These are phyloP conservation scores for Alloascoidea africana DNA, from an alignment of 805 yeast genomes.

Conservation along the genomic window DNA sequence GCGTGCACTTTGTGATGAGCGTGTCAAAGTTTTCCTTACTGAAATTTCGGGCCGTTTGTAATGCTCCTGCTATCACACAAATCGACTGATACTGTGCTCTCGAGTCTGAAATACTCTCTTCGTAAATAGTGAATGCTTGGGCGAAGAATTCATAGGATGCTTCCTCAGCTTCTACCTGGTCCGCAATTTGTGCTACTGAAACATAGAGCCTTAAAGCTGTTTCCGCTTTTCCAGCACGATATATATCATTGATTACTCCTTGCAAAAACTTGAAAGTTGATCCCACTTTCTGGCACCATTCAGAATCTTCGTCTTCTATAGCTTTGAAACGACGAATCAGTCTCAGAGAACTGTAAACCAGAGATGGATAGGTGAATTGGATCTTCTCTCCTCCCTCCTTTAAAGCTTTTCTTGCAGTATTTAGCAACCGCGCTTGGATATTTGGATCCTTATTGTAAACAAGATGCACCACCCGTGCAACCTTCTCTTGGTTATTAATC, in stretches of 20 bases:
- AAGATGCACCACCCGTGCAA: conserved; percentile 59
- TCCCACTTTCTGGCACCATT: conserved; percentile 18
- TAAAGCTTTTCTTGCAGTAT: conserved; percentile 30
- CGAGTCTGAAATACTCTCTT: conserved; percentile 41
- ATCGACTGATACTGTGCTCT: conserved; percentile 37
- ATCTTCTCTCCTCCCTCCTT: conserved; percentile 39
- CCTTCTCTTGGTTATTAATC: conserved; percentile 3
- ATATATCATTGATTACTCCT: conserved; percentile 42
- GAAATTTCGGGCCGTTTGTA: conserved; percentile 36
- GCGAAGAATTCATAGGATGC: conserved; percentile 79
- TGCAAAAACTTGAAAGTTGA: conserved; percentile 63
- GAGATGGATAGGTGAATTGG: conserved; percentile 59
- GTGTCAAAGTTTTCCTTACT: conserved; percentile 61
- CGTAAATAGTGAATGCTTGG: conserved; percentile 77
- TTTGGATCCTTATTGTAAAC: conserved; percentile 34
- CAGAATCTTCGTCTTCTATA: conserved; percentile 5
- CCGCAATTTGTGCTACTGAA: conserved; percentile 62
- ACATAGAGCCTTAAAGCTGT: conserved; percentile 30
- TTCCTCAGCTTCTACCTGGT: conserved; percentile 55
- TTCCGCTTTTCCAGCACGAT: conserved; percentile 21
- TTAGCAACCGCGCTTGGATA: conserved; percentile 29
- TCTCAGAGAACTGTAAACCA: conserved; percentile 46
- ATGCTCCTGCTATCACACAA: conserved; percentile 30
- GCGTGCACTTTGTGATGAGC: conserved; percentile 69
- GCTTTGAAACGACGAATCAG: conserved; percentile 34